Conservation (phyloP, 148 eudicot genomes). For the Chenopodium quinoa region DNA sequence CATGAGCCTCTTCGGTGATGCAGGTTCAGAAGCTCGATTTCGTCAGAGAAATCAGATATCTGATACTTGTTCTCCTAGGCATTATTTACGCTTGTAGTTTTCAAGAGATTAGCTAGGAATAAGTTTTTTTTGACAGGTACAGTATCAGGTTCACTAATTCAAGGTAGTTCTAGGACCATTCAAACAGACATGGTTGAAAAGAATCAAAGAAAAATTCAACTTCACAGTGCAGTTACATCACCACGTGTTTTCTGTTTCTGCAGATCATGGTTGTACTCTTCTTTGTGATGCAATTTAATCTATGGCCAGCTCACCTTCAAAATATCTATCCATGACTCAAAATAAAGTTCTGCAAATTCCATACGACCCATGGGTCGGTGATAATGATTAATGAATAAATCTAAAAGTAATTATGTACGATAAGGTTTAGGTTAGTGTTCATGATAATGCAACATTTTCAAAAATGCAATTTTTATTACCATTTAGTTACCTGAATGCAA, state of each 20-base stretch:
- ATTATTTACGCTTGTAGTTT: not conserved
- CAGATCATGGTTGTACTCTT: not conserved
- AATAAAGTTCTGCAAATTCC: not conserved
- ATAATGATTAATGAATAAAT: not conserved
- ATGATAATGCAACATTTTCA: not conserved
- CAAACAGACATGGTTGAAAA: not conserved
- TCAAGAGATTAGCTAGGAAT: not conserved
- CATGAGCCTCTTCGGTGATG: not conserved
- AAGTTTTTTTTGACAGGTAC: not conserved
- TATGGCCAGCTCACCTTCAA: not conserved
- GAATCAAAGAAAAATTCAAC: not conserved
- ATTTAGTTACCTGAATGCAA: too few species aligned
- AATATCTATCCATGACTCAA: not conserved
- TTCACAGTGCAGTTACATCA: not conserved
- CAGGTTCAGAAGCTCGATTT: not conserved
- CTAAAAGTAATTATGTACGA: not conserved
- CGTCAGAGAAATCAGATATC: not conserved
- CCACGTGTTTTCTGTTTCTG: not conserved
- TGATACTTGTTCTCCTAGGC: not conserved
- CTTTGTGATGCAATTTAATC: not conserved
- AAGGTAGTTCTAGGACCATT: not conserved
- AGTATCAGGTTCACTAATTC: constrained; percentile 3
- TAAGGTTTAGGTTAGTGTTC: not conserved
- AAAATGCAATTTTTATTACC: too few species aligned
- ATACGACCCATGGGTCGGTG: not conserved